These are phyloP conservation scores for Isoetes taiwanensis DNA, from an alignment of 75 land plant species.

Conservation along the genomic window DNA sequence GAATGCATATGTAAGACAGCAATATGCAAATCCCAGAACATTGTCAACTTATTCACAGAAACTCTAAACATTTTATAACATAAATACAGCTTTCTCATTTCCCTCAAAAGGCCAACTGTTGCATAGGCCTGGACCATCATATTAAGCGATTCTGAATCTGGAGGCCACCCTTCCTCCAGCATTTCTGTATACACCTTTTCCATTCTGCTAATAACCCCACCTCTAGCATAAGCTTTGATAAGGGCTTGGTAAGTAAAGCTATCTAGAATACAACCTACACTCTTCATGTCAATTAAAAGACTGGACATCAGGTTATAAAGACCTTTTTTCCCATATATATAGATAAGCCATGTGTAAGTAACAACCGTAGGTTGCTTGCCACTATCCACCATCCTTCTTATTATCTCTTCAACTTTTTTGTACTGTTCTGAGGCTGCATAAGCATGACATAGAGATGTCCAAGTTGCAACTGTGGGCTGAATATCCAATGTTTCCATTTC, in stretches of 20 bases:
- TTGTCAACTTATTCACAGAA: constrained; percentile 45
- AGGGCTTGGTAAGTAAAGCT: constrained; percentile 26
- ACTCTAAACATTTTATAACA: constrained; percentile 38
- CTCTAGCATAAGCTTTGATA: constrained; percentile 45
- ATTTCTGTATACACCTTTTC: constrained; percentile 39
- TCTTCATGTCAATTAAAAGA: constrained; percentile 30
- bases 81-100: constrained; percentile 54
- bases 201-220: constrained; percentile 51
- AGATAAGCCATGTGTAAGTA: constrained; percentile 34
- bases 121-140: constrained; percentile 49
- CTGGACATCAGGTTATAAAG: constrained; percentile 29
- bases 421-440: constrained; percentile 40
- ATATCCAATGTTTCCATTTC: constrained; percentile 35
- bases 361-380: constrained; percentile 36
- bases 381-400: constrained; percentile 42
- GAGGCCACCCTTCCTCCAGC: constrained; percentile 33
- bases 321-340: constrained; percentile 48
- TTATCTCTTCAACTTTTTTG: constrained; percentile 31
- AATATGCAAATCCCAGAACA: constrained; percentile 84
- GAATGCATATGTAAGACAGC: constrained; percentile 57
- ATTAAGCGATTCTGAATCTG: constrained; percentile 46
- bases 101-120: constrained; percentile 35
- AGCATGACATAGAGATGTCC: constrained; percentile 52
- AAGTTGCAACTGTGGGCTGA: constrained; percentile 26
- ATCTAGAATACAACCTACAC: constrained; percentile 18